These are phyloP conservation scores for Claviceps pazoutovae DNA, from an alignment of 2,329 filamentous ascomycete species.

Conservation along the genomic window DNA sequence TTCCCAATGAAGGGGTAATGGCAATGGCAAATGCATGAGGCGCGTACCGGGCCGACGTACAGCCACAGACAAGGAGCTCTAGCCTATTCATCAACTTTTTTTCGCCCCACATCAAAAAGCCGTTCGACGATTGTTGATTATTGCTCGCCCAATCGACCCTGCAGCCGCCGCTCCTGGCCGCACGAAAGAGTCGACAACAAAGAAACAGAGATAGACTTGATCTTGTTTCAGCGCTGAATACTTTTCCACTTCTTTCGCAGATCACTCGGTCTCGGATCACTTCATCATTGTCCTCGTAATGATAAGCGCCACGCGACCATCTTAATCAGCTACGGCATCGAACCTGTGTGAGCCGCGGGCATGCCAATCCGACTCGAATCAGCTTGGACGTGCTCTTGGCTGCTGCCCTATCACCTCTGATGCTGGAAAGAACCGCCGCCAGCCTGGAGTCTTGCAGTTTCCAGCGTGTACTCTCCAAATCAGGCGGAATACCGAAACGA, in stretches of 20 bases:
- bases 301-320: background rate
- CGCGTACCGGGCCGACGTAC: background rate
- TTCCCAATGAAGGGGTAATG: background rate
- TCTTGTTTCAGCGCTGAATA: background rate
- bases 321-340: background rate
- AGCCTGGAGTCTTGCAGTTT: constrained; percentile 42
- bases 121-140: too few species aligned
- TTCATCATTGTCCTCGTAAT: background rate
- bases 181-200: background rate
- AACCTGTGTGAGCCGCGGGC: constrained; percentile 8
- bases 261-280: background rate
- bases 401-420: constrained; percentile 18
- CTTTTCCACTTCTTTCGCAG: background rate
- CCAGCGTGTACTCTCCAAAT: constrained; percentile 33
- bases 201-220: background rate
- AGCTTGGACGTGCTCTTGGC: constrained; percentile 8
- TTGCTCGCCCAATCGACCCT: background rate
- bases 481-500: constrained; percentile 22
- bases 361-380: constrained; percentile 10
- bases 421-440: constrained; percentile 45
- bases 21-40: background rate
- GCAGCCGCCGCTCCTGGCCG: background rate
- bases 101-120: background rate
- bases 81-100: background rate
- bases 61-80: background rate